Percentiles rank a stretch among this genome's conserved stretches.
Evolutionary conservation across 306 rosid genomes (phyloP).

Genomic region (Gleditsia sinensis): DNA sequence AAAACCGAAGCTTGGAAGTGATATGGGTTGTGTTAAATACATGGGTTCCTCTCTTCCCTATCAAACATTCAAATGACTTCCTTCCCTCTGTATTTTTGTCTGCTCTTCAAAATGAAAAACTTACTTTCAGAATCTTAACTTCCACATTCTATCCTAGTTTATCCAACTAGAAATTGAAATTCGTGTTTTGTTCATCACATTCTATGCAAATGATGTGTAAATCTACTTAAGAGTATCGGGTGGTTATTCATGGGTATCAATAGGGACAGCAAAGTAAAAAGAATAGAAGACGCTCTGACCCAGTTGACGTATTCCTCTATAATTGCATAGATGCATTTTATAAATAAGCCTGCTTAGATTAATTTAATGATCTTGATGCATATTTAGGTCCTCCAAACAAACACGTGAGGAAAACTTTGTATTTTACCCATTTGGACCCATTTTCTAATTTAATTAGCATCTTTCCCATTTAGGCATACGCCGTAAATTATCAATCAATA

Average conservation of each 20-base stretch:
- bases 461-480: not conserved
- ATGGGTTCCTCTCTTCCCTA: too few species aligned
- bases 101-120: not conserved
- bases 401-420: not conserved
- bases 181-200: not conserved
- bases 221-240: not conserved
- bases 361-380: not conserved
- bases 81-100: not conserved
- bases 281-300: not conserved
- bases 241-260: not conserved
- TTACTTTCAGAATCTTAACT: not conserved
- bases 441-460: not conserved
- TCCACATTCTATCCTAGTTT: not conserved
- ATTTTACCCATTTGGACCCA: not conserved
- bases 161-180: not conserved
- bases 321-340: not conserved
- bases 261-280: not conserved
- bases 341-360: not conserved
- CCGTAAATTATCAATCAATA: not conserved
- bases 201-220: not conserved
- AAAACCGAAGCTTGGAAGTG: too few species aligned
- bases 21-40: too few species aligned
- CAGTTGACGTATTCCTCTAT: not conserved
- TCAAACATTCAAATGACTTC: not conserved
- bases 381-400: not conserved